A percentile compares a stretch with the other conserved stretches of the same genome.
These are phyloP conservation scores for Fusarium verrucosum DNA, from an alignment of 2,329 filamentous ascomycete species.

Conservation along the genomic window DNA sequence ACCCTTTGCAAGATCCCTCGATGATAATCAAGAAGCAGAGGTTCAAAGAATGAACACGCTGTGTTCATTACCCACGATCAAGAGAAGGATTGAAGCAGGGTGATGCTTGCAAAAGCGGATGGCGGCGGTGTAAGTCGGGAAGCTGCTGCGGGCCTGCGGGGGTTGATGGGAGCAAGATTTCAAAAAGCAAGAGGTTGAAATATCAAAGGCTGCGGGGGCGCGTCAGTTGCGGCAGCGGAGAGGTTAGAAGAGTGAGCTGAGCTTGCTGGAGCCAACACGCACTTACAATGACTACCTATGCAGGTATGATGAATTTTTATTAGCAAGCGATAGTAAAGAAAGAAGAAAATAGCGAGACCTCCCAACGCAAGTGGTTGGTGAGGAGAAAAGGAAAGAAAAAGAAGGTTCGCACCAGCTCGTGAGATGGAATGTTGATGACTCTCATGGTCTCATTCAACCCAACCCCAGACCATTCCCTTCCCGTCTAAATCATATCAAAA, in stretches of 20 bases:
- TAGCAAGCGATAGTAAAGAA: slow-evolving; percentile 20
- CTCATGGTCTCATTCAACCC: slow-evolving; percentile 5
- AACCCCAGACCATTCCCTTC: slow-evolving; percentile 26
- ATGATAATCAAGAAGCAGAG: slow-evolving; percentile 5
- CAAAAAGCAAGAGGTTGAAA: slow-evolving; percentile 23
- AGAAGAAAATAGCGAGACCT: slow-evolving; percentile 1
- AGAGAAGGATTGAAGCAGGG: slow-evolving; percentile 20
- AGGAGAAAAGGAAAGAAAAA: slow-evolving; percentile 12
- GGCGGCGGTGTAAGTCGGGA: slow-evolving; percentile 44
- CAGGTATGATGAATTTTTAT: slow-evolving; percentile 2
- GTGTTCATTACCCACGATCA: slow-evolving; percentile 14
- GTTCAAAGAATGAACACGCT: slow-evolving; percentile 7
- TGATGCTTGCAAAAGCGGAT: slow-evolving; percentile 42
- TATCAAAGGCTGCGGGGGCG: slow-evolving; percentile 26
- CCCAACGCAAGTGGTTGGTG: slow-evolving; percentile 23
- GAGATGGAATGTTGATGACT: slow-evolving; percentile 36
- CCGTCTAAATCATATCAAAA: slow-evolving; percentile 10
- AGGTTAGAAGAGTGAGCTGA: slow-evolving; percentile 9
- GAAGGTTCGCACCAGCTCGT: slow-evolving; percentile 22
- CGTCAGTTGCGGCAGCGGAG: slow-evolving; percentile 20
- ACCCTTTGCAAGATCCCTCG: neutral
- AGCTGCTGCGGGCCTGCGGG: slow-evolving; percentile 39
- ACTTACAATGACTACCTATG: slow-evolving; percentile 30
- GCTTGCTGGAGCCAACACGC: neutral
- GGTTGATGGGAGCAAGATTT: slow-evolving; percentile 20